A percentile compares a stretch with the other conserved stretches of the same genome.
phyloP scores from a whole-genome alignment of 305 asterid species.

The Plantago lanceolata region DNA sequence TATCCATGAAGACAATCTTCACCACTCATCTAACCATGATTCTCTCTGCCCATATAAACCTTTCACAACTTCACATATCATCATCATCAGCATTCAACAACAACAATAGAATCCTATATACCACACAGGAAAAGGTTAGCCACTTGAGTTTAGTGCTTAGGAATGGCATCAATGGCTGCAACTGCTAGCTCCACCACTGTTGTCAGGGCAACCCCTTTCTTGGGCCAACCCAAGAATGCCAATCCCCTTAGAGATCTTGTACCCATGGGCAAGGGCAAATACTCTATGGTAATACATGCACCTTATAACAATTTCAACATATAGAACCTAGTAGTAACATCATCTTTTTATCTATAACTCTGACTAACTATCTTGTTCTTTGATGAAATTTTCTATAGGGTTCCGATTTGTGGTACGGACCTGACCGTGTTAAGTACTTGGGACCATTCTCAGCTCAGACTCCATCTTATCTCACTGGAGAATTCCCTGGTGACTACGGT shows the following conservation, averaged over 20 bases:
- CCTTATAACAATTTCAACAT: too few relatives aligned
- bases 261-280: slow-evolving; percentile 52
- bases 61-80: background rate
- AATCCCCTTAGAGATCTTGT: slow-evolving; percentile 62
- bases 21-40: slow-evolving; percentile 33
- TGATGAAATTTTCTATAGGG: slow-evolving; percentile 26
- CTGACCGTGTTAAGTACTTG: slow-evolving; percentile 73
- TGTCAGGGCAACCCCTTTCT: slow-evolving; percentile 68
- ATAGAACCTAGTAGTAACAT: background rate
- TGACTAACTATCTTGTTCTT: background rate
- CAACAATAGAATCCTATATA: background rate
- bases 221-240: slow-evolving; percentile 62
- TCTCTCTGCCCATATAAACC: slow-evolving; percentile 13
- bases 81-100: too few relatives aligned
- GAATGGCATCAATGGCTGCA: slow-evolving; percentile 55
- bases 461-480: slow-evolving; percentile 76
- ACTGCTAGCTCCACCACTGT: slow-evolving; percentile 54
- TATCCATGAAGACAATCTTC: slow-evolving; percentile 33
- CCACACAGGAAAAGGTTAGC: too few relatives aligned
- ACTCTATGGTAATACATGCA: slow-evolving; percentile 50
- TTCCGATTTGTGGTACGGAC: slow-evolving; percentile 71
- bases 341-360: too few relatives aligned
- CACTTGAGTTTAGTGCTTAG: background rate
- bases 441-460: slow-evolving; percentile 92
- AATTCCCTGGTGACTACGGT: slow-evolving; percentile 82